Evolutionary conservation across 139 green algal species (phyloP).

Genomic region (Marvania coccoides): DNA sequence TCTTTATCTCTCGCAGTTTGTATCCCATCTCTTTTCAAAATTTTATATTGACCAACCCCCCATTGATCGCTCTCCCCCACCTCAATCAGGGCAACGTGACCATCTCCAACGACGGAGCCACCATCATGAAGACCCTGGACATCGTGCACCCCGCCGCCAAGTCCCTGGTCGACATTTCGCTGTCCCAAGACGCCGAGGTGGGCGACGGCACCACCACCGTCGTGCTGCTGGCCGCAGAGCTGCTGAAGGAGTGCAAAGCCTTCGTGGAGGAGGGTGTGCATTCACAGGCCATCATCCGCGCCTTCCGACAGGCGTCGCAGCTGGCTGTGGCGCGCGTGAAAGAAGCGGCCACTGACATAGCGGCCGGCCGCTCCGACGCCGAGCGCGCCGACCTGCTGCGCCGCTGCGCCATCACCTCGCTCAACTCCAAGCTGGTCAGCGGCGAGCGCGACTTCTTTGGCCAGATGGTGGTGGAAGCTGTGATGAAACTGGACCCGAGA

Average conservation of each 20-base stretch:
- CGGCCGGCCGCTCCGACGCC: constrained; percentile 40
- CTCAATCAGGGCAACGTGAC: constrained; percentile 69
- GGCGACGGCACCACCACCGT: constrained; percentile 98
- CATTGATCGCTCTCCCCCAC: not conserved
- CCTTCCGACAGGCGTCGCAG: constrained; percentile 71
- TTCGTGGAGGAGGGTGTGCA: constrained; percentile 98
- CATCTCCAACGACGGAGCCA: constrained; percentile 96
- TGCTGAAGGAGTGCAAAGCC: constrained; percentile 86
- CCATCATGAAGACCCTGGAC: constrained; percentile 99
- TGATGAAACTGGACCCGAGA: constrained; percentile 68
- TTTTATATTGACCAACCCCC: not conserved
- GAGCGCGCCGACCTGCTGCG: constrained; percentile 76
- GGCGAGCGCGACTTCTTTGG: constrained; percentile 98
- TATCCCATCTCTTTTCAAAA: not conserved
- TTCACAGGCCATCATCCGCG: constrained; percentile 84
- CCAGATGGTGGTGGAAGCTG: constrained; percentile 93
- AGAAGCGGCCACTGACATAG: constrained; percentile 76
- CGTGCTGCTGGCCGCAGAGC: constrained; percentile 93
- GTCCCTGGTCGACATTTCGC: constrained; percentile 89
- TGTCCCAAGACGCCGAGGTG: constrained; percentile 81
- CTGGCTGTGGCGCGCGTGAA: constrained; percentile 71
- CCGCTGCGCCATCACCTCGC: constrained; percentile 89
- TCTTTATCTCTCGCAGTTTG: not conserved
- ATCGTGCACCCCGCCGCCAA: constrained; percentile 98
- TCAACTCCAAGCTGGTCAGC: constrained; percentile 94